Conservation (phyloP, 805 yeast genomes). For the Candida krabiensis region DNA sequence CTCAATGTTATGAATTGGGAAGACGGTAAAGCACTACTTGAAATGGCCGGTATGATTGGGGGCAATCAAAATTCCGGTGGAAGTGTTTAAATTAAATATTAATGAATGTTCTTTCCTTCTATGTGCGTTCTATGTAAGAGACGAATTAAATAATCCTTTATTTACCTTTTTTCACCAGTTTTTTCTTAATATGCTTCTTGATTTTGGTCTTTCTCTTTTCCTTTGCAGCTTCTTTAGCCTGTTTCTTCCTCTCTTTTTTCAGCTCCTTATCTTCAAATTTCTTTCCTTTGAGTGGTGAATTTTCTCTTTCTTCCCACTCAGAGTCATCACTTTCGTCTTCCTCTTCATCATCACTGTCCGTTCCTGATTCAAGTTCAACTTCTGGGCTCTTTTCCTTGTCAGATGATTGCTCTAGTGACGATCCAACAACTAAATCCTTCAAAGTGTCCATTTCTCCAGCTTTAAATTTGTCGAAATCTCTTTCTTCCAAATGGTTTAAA, state of each 20-base stretch:
- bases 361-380: conserved; percentile 29
- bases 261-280: conserved; percentile 76
- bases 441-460: conserved; percentile 81
- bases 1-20: conserved; percentile 65
- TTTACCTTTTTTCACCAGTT: conserved; percentile 63
- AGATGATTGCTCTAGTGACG: conserved; percentile 22
- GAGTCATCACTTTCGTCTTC: conserved; percentile 17
- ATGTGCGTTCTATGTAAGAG: too few species aligned
- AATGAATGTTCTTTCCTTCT: too few species aligned
- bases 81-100: conserved; percentile 37
- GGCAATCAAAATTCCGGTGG: conserved; percentile 46
- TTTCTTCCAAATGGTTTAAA: conserved; percentile 80
- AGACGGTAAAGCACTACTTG: conserved; percentile 83
- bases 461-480: conserved; percentile 79
- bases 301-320: conserved; percentile 6
- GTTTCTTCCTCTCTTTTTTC: conserved; percentile 72
- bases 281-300: conserved; percentile 57
- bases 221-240: conserved; percentile 72
- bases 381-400: conserved; percentile 27
- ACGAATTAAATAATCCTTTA: too few species aligned
- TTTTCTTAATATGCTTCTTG: conserved; percentile 81
- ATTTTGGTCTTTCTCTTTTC: conserved; percentile 80
- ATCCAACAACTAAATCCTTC: conserved; percentile 57
- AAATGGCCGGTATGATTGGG: conserved; percentile 72
- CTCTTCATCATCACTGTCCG: conserved; percentile 14